Conservation (phyloP, 2,329 filamentous ascomycete genomes). For the Pseudogymnoascus sp. region DNA sequence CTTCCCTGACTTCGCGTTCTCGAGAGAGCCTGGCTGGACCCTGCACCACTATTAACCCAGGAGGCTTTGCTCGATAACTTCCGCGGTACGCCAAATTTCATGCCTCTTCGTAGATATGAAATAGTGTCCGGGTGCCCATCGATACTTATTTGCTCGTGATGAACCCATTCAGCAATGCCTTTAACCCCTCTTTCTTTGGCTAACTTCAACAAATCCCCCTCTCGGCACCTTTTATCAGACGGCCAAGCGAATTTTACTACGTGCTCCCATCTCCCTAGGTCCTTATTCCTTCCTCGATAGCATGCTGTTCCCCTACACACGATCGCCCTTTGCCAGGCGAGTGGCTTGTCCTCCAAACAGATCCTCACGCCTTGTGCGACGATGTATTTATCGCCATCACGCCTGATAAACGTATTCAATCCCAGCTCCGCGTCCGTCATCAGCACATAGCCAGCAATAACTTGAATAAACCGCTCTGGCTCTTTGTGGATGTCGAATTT, state of each 20-base stretch:
- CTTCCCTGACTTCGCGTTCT: constrained; percentile 11
- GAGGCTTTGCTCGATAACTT: constrained; percentile 18
- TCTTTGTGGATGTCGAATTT: too few species aligned
- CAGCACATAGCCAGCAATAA: too few species aligned
- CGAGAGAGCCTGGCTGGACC: constrained; percentile 16
- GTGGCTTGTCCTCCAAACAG: too few species aligned
- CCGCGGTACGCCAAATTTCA: constrained; percentile 21
- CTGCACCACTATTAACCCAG: constrained; percentile 18
- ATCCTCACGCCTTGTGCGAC: too few species aligned
- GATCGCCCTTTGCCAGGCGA: too few species aligned
- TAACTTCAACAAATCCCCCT: constrained; percentile 10
- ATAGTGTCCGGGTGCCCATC: constrained; percentile 20
- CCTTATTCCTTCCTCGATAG: constrained; percentile 16
- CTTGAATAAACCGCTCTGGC: too few species aligned
- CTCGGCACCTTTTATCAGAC: constrained; percentile 24
- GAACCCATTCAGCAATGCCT: constrained; percentile 24
- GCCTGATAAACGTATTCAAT: too few species aligned
- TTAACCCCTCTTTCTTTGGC: constrained; percentile 14
- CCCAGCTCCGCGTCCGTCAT: too few species aligned
- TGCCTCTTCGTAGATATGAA: constrained; percentile 19
- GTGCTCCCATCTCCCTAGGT: constrained; percentile 17
- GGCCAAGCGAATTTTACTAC: constrained; percentile 30
- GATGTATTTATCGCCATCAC: too few species aligned
- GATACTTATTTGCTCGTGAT: constrained; percentile 23
- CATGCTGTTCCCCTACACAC: constrained; percentile 20